Percentiles rank a stretch among this genome's conserved stretches.
Conservation (phyloP, 768 basidiomycete species). For the Leccinum ochraceum region DNA sequence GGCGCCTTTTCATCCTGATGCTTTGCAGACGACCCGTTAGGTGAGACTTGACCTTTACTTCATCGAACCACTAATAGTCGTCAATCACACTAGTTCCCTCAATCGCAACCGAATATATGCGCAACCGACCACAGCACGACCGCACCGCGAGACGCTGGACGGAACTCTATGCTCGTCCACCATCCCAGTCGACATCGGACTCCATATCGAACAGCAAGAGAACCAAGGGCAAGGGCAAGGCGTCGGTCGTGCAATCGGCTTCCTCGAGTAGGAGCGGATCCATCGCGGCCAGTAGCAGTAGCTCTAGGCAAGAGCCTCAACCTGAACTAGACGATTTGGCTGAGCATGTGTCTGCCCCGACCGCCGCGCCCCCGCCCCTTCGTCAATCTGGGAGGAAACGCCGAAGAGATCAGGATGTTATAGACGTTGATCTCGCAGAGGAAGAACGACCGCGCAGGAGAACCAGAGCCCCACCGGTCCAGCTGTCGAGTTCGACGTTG, state of each 20-base stretch:
- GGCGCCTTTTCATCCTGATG: constrained; percentile 11
- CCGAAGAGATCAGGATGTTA: constrained; percentile 29
- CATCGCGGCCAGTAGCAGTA: constrained; percentile 11
- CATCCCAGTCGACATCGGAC: constrained; percentile 23
- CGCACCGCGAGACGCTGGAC: constrained; percentile 80
- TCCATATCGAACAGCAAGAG: constrained; percentile 16
- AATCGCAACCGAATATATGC: constrained; percentile 68
- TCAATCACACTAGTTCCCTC: constrained; percentile 51
- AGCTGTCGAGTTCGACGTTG: too few relatives aligned
- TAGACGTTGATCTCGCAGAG: constrained; percentile 34
- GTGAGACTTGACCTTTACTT: constrained; percentile 36
- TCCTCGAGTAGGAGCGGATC: constrained; percentile 5
- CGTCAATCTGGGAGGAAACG: constrained; percentile 36
- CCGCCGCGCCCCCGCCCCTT: background rate
- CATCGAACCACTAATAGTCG: background rate
- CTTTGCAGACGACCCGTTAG: constrained; percentile 65
- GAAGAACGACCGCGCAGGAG: constrained; percentile 27
- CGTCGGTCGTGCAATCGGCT: constrained; percentile 6
- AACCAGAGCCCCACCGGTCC: constrained; percentile 11
- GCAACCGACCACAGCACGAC: constrained; percentile 72
- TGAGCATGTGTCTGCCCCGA: background rate
- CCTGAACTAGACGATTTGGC: constrained; percentile 33
- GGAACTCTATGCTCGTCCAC: constrained; percentile 61
- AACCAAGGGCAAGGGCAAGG: constrained; percentile 41
- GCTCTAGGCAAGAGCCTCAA: constrained; percentile 16